Percentiles rank a stretch among this genome's conserved stretches.
Evolutionary conservation across 2,329 filamentous ascomycete genomes (phyloP).

Genomic region (Cordyceps javanica): DNA sequence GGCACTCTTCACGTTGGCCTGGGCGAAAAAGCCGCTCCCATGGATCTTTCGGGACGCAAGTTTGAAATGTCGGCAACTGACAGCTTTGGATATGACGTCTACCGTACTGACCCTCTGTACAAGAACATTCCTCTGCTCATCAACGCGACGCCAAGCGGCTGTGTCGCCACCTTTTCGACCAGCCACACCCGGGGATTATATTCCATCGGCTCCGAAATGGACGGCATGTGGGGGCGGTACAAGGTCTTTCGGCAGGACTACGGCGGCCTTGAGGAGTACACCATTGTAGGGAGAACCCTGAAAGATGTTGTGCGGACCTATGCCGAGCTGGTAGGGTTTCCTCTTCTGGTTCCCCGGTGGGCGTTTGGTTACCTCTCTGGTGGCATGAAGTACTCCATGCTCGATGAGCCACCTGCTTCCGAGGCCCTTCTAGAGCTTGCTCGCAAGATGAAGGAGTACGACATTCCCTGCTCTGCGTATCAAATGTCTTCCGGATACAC

Average conservation of each 20-base stretch:
- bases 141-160: slow-evolving; percentile 58
- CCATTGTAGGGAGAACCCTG: slow-evolving; percentile 59
- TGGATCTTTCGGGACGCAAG: slow-evolving; percentile 61
- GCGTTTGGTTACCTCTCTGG: slow-evolving; percentile 68
- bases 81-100: slow-evolving; percentile 67
- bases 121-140: slow-evolving; percentile 71
- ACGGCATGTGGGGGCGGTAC: slow-evolving; percentile 69
- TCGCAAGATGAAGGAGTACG: slow-evolving; percentile 53
- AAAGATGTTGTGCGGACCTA: slow-evolving; percentile 61
- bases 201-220: slow-evolving; percentile 64
- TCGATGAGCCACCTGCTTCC: slow-evolving; percentile 45
- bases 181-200: slow-evolving; percentile 59
- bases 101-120: slow-evolving; percentile 66
- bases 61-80: slow-evolving; percentile 65
- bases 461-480: slow-evolving; percentile 64
- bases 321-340: slow-evolving; percentile 62
- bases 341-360: slow-evolving; percentile 62
- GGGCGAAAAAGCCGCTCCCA: slow-evolving; percentile 66
- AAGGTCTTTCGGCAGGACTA: slow-evolving; percentile 69
- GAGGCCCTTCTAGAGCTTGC: slow-evolving; percentile 57
- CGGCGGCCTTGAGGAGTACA: slow-evolving; percentile 66
- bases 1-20: slow-evolving; percentile 62
- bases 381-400: slow-evolving; percentile 49
- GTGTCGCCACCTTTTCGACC: slow-evolving; percentile 62
- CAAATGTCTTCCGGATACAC: slow-evolving; percentile 71